These are phyloP conservation scores for Penicillium cataractarum DNA, from an alignment of 495 filamentous ascomycete genomes.

Conservation along the genomic window DNA sequence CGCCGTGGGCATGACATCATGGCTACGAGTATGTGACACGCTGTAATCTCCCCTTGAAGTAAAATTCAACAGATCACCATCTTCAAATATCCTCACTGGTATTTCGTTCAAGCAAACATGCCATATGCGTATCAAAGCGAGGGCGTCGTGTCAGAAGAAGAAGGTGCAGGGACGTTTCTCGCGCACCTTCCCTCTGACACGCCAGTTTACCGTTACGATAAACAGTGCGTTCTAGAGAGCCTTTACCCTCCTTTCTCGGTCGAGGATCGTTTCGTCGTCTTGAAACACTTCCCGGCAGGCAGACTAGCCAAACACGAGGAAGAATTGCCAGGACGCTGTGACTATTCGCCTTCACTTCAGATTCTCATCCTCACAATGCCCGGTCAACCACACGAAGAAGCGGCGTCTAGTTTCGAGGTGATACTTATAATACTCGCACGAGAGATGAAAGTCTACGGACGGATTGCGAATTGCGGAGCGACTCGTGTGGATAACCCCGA, in stretches of 20 bases:
- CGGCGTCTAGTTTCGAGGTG: neutral
- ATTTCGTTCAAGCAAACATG: neutral
- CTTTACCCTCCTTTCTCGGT: neutral
- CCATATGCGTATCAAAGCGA: neutral
- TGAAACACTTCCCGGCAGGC: neutral
- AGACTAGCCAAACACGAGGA: neutral
- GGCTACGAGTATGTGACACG: too few relatives aligned
- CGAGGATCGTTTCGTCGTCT: constrained; percentile 7
- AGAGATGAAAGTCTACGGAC: neutral
- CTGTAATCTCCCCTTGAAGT: neutral
- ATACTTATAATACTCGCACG: neutral
- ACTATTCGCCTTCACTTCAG: constrained; percentile 10
- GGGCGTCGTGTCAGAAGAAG: neutral
- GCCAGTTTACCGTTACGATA: neutral
- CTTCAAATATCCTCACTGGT: neutral
- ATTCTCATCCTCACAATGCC: constrained; percentile 14
- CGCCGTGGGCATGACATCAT: too few relatives aligned
- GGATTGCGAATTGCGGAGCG: neutral
- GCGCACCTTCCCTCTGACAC: neutral
- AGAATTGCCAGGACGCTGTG: constrained; percentile 3
- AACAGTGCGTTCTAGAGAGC: neutral
- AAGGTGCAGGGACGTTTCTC: neutral
- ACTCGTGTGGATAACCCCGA: constrained; percentile 3
- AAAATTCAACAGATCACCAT: neutral
- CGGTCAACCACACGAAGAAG: neutral